Conservation (phyloP, 2,329 filamentous ascomycete species). For the Annulohypoxylon truncatum region DNA sequence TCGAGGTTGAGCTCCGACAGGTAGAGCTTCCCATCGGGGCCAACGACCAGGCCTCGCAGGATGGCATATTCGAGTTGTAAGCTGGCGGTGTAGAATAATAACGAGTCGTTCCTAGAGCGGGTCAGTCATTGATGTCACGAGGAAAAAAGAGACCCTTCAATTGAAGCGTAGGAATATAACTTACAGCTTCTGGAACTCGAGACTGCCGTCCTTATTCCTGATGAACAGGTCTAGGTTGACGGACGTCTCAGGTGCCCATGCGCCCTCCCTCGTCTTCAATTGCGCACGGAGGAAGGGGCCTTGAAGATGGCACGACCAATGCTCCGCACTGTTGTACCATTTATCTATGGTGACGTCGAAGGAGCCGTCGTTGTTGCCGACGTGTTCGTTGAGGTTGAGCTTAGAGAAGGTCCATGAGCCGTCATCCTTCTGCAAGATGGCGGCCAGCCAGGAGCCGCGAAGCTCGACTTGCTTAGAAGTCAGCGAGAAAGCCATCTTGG, state of each 20-base stretch:
- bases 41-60: constrained; percentile 27
- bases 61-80: constrained; percentile 20
- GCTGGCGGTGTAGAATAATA: constrained; percentile 30
- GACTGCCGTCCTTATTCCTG: constrained; percentile 32
- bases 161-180: neutral
- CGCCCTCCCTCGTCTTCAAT: constrained; percentile 16
- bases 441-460: constrained; percentile 31
- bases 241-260: constrained; percentile 19
- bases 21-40: constrained; percentile 32
- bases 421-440: constrained; percentile 29
- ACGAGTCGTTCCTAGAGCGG: constrained; percentile 24
- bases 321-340: constrained; percentile 25
- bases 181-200: constrained; percentile 34
- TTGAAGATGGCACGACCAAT: constrained; percentile 28
- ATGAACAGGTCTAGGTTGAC: constrained; percentile 37
- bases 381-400: constrained; percentile 35
- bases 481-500: constrained; percentile 36
- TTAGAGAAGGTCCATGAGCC: constrained; percentile 25
- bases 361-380: constrained; percentile 32
- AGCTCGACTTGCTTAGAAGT: constrained; percentile 35
- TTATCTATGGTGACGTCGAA: constrained; percentile 30
- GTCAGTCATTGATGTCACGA: constrained; percentile 4
- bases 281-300: constrained; percentile 28
- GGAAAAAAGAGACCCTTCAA: too few relatives aligned
- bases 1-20: constrained; percentile 31